Base-by-base conservation (phyloP, 805 yeast genomes). In the Saccharomyces mikatae region DNA sequence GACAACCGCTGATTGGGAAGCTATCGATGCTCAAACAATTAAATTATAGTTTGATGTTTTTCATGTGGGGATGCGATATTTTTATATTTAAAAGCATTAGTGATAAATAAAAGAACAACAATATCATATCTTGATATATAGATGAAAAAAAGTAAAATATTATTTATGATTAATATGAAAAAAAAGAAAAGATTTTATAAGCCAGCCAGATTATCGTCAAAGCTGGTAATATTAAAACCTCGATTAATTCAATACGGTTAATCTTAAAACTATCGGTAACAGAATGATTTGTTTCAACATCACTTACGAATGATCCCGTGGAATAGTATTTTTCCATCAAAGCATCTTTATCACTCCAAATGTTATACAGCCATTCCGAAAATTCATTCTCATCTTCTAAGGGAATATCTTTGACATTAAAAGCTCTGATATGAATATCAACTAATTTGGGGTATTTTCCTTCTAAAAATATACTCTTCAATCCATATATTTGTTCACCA, bases 311-410 rank as follows among this genome's bases (percentile, higher is more conserved):
- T 1, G 74, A 59, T 6, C 92, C 90, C 11, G 73, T 71, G 13
- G 72, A 64, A 63, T 80, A 84, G 62, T 81, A 88, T 17, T 67
- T 65, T n/a, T 78, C 83, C 81, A 94, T 75, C 50, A 85, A 67
- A 49, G 68, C 71, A 69, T 94, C 98, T 69, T 94, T 94, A 58
- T 81, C 84, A 21, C 72, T 64, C 98, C 98, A 94, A 10, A 80
- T 71, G 2, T 77, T 70, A 56, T 75, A 76, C 48, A 94, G 70
- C 99, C 99, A 94, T 26, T 77, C 71, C 52, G 83, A 87, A 64
- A 94, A 90, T 54, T 78, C 78, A n/a, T 72, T 75, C 13, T 68
- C 73, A 46, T 70, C 68, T n/a, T 74, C 75, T 6, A 76, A 73
- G 0, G 96, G 96, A 14, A 89, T 86, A 8, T 84, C 87, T 4